phyloP scores from a whole-genome alignment of 1,284 basidiomycete genomes.

The Mycocalia duriaeana region DNA sequence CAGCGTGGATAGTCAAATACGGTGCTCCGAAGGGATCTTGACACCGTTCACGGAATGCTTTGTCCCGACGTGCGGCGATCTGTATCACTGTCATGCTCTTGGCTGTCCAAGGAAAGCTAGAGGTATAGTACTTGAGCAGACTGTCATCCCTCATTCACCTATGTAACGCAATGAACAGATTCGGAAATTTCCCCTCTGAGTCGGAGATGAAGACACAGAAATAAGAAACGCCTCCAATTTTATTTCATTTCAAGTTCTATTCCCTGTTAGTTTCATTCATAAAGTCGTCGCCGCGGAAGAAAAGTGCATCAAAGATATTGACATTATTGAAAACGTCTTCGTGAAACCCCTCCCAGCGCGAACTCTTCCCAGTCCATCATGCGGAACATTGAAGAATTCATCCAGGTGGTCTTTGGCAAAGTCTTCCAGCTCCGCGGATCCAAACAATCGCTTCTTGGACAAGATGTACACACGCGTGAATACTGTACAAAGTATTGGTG shows the following conservation, averaged over 20 bases:
- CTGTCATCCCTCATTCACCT: too few relatives aligned
- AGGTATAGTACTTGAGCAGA: conserved; percentile 73
- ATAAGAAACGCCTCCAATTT: conserved; percentile 29
- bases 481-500: conserved; percentile 88
- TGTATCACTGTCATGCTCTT: conserved; percentile 70
- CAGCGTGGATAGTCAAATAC: conserved; percentile 61
- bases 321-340: conserved; percentile 81
- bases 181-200: conserved; percentile 61
- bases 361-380: conserved; percentile 70
- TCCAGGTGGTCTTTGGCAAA: conserved; percentile 86
- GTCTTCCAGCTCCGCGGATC: conserved; percentile 80
- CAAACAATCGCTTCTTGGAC: conserved; percentile 78
- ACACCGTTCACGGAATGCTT: conserved; percentile 83
- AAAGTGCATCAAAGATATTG: conserved; percentile 86
- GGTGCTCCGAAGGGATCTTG: conserved; percentile 78
- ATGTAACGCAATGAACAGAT: conserved; percentile 63
- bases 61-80: conserved; percentile 74
- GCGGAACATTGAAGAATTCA: conserved; percentile 72
- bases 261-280: conserved; percentile 66
- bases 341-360: conserved; percentile 72
- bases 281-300: conserved; percentile 90
- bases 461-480: conserved; percentile 87
- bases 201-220: conserved; percentile 83
- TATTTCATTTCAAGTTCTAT: conserved; percentile 5
- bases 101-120: conserved; percentile 60